phyloP scores from a whole-genome alignment of 805 yeast genomes.

The Candida tammaniensis region DNA sequence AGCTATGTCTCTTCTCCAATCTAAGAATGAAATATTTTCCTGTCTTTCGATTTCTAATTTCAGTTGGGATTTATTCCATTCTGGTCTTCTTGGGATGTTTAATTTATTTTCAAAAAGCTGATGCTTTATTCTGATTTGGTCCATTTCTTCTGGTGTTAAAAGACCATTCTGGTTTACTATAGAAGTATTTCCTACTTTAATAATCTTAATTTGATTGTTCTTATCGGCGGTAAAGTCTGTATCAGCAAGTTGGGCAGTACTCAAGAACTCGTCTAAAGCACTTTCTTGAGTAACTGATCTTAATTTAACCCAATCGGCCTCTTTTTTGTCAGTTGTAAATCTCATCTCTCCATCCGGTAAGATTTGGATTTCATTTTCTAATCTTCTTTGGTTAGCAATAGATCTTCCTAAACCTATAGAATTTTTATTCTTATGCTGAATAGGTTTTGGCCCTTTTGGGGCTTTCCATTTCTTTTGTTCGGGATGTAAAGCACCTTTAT shows the following conservation, averaged over 20 bases:
- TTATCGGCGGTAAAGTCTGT: constrained; percentile 95
- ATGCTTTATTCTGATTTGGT: constrained; percentile 57
- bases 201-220: constrained; percentile 76
- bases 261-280: constrained; percentile 89
- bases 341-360: constrained; percentile 87
- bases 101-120: constrained; percentile 65
- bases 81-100: constrained; percentile 91
- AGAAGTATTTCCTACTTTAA: constrained; percentile 61
- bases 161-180: constrained; percentile 43
- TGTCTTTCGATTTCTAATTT: constrained; percentile 75
- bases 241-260: constrained; percentile 93
- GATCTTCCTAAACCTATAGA: constrained; percentile 83
- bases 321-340: constrained; percentile 81
- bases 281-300: constrained; percentile 94
- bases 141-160: constrained; percentile 64
- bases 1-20: constrained; percentile 93
- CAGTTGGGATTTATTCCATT: constrained; percentile 73
- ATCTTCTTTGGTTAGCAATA: constrained; percentile 68
- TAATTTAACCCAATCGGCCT: constrained; percentile 85
- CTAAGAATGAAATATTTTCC: constrained; percentile 86
- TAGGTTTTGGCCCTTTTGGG: constrained; percentile 91
- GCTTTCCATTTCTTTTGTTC: constrained; percentile 73
- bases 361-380: constrained; percentile 65
- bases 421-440: constrained; percentile 79
- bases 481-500: constrained; percentile 44